Evolutionary conservation across 2,329 filamentous ascomycete species (phyloP), one percentile per base, ranked within the genome.

Genomic region (Claviceps arundinis): DNA sequence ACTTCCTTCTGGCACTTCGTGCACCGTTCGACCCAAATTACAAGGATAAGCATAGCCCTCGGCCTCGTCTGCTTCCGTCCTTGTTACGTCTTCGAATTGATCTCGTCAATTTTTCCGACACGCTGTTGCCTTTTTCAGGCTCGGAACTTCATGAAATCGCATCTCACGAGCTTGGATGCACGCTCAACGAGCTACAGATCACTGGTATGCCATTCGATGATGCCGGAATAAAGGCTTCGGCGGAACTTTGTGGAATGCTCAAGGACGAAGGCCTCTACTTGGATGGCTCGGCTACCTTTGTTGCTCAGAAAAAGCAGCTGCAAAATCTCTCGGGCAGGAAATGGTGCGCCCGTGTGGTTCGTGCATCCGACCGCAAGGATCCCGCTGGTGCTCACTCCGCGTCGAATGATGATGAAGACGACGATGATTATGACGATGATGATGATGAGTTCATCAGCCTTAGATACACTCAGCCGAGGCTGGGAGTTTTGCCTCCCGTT

Each of bases 251-350:
- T n/a, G 73, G 74, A 3, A 70, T 79, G 61, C 61, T 79, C 51
- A 76, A 71, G 55, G 73, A 78, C 45, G 75, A 77, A 53, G 76
- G 76, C 2, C 66, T 79, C 9, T 70, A 74, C 38, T 64, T 78
- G 17, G 72, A 73, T 44, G 70, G 72, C 5, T 65, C 66, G 1
- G 66, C 75, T 2, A 60, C 69, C 1, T 75, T 70, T 53, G 58
- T 77, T 2, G 69, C 69, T 37, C 63, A 67, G 16, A 64, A 65
- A 51, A 70, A 66, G 47, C 55, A 64, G 19, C 57, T 79, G 24
- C 68, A 69, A 42, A 56, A 61, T 16, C 65, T 77, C 2, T 60
- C 62, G 4, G 72, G 70, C 5, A 64, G 64, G 26, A 57, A 58
- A 37, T 73, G 71, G 63, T 66, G 65, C 24, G 62, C 68, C 16